Conservation (phyloP, 768 basidiomycete species). For the Suillus lakei region DNA sequence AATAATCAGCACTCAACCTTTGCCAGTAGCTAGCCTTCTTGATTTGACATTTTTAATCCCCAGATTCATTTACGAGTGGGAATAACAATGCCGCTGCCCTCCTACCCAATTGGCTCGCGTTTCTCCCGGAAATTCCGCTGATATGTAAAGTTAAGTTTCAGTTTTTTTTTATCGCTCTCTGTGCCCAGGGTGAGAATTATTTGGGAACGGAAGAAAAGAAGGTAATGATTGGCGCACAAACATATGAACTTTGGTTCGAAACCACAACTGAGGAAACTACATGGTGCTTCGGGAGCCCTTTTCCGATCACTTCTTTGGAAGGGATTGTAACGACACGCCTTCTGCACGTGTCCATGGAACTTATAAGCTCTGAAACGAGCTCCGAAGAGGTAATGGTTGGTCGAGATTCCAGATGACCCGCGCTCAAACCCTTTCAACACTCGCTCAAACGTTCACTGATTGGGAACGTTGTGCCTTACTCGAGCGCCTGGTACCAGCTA, state of each 20-base stretch:
- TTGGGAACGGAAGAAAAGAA: too few species aligned
- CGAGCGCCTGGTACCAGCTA: background rate
- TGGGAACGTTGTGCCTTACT: background rate
- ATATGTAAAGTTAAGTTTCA: background rate
- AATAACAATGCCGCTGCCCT: background rate
- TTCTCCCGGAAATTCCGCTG: background rate
- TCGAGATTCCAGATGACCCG: background rate
- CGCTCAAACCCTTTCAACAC: background rate
- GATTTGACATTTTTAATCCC: background rate
- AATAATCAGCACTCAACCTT: background rate
- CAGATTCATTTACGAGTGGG: background rate
- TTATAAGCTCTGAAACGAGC: background rate
- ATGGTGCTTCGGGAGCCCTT: background rate
- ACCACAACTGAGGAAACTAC: background rate
- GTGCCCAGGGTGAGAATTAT: background rate
- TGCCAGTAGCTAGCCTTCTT: background rate
- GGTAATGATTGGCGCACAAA: slow-evolving; percentile 3
- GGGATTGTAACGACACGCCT: background rate
- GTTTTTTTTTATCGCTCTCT: background rate
- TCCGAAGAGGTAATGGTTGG: background rate
- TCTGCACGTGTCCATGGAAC: background rate
- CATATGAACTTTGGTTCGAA: background rate
- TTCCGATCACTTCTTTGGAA: slow-evolving; percentile 2
- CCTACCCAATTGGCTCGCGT: background rate
- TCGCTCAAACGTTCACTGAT: background rate